Percentiles rank a stretch among this genome's conserved stretches.
Evolutionary conservation across 2,329 filamentous ascomycete genomes (phyloP).

Genomic region (Pyrenophora seminiperda): DNA sequence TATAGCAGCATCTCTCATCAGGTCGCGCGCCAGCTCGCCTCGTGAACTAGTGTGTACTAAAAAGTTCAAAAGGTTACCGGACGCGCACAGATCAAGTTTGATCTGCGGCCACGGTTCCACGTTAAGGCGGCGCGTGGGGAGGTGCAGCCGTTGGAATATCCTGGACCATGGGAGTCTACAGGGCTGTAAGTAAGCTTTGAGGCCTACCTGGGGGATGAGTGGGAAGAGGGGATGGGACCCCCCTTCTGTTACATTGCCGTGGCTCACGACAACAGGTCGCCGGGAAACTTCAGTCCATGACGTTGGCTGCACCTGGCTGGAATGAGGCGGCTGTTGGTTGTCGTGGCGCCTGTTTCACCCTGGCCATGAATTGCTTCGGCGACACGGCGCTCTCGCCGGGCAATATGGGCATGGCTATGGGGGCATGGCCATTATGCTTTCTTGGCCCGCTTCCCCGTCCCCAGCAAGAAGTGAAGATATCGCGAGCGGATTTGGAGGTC

Average conservation of each 20-base stretch:
- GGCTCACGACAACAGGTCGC: conserved; percentile 24
- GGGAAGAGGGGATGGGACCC: too few species aligned
- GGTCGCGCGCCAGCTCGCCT: conserved; percentile 30
- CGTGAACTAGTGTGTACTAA: conserved; percentile 25
- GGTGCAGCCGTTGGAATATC: conserved; percentile 31
- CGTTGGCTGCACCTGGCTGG: conserved; percentile 3
- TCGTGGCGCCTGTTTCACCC: conserved; percentile 14
- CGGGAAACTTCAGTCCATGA: conserved; percentile 9
- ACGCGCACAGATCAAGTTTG: conserved; percentile 30
- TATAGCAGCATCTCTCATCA: conserved; percentile 7
- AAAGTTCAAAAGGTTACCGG: conserved; percentile 27
- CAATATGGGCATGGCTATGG: too few species aligned
- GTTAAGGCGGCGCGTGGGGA: conserved; percentile 36
- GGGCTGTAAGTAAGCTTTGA: conserved; percentile 26
- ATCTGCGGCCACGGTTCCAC: conserved; percentile 44
- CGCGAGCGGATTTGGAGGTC: conserved; percentile 17
- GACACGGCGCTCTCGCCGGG: conserved; percentile 12
- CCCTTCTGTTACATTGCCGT: conserved; percentile 12
- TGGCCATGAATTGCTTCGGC: conserved; percentile 13
- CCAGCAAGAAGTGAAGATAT: conserved; percentile 1
- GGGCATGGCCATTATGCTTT: conserved; percentile 16
- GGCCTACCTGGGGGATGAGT: conserved; percentile 16
- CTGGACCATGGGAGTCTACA: conserved; percentile 23
- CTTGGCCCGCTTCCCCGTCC: conserved; percentile 24
- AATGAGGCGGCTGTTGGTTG: conserved; percentile 3